These are phyloP conservation scores for Lophiostoma macrostomum DNA, from an alignment of 495 filamentous ascomycete genomes.

Conservation along the genomic window DNA sequence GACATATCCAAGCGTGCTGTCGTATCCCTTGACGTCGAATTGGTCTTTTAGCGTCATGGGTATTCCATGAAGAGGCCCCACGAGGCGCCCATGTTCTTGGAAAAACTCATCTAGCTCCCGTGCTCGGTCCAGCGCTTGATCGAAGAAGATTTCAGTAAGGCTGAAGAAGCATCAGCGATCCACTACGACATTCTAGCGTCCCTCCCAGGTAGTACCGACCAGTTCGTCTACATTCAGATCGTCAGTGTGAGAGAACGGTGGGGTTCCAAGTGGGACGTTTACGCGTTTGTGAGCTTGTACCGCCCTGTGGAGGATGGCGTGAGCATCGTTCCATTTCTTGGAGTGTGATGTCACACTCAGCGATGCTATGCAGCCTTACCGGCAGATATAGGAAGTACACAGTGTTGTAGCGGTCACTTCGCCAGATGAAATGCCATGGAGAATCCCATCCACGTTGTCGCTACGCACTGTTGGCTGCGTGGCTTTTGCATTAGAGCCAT, in stretches of 20 bases:
- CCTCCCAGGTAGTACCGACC: conserved; percentile 14
- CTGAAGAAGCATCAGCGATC: conserved; percentile 6
- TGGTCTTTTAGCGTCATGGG: conserved; percentile 37
- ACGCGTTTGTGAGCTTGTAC: conserved; percentile 22
- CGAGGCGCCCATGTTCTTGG: conserved; percentile 25
- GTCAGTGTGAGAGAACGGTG: not conserved
- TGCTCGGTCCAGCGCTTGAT: conserved; percentile 26
- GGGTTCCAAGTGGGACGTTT: conserved; percentile 11
- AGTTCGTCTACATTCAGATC: conserved; percentile 34
- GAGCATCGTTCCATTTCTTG: conserved; percentile 25
- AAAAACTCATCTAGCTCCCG: conserved; percentile 28
- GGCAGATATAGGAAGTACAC: conserved; percentile 48
- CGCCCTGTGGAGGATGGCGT: conserved; percentile 26
- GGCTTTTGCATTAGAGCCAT: not conserved
- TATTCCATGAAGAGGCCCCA: conserved; percentile 34
- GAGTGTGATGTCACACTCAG: too few relatives aligned
- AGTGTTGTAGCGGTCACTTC: conserved; percentile 47
- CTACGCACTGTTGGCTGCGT: conserved; percentile 12
- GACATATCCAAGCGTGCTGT: conserved; percentile 36
- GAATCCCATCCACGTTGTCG: conserved; percentile 40
- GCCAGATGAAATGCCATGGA: conserved; percentile 41
- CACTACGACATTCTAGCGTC: not conserved
- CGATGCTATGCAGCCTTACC: conserved; percentile 41
- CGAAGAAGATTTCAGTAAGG: conserved; percentile 34
- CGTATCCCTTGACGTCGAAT: conserved; percentile 33